phyloP scores from a whole-genome alignment of 192 early-diverging fungal genomes.

The Backusella liffmaniae region DNA sequence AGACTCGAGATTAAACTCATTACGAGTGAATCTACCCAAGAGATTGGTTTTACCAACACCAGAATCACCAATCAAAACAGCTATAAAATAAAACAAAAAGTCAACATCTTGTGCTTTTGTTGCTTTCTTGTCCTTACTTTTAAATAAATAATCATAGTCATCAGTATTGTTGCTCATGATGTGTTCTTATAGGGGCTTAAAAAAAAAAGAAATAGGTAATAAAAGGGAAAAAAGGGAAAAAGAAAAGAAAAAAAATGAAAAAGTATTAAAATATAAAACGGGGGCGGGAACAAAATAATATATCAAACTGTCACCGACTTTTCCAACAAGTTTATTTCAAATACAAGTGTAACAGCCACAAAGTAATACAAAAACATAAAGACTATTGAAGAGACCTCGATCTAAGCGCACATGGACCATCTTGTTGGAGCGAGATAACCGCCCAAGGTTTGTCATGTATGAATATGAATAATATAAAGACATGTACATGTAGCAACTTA shows the following conservation, averaged over 20 bases:
- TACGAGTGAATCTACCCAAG: constrained; percentile 93
- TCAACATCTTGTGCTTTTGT: neutral
- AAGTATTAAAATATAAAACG: too few relatives aligned
- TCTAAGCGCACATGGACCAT: too few relatives aligned
- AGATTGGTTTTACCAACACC: constrained; percentile 90
- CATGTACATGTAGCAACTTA: too few relatives aligned
- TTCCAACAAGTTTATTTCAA: neutral
- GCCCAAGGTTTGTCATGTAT: too few relatives aligned
- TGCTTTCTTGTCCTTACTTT: constrained; percentile 47
- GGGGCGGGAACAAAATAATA: too few relatives aligned
- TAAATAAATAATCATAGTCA: constrained; percentile 92
- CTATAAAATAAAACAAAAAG: constrained; percentile 16
- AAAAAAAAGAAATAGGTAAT: too few relatives aligned
- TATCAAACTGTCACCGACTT: neutral
- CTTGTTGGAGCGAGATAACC: too few relatives aligned
- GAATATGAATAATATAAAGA: too few relatives aligned
- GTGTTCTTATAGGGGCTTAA: too few relatives aligned
- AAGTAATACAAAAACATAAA: neutral
- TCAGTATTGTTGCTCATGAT: constrained; percentile 29
- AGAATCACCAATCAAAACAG: constrained; percentile 68
- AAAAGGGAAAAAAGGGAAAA: too few relatives aligned
- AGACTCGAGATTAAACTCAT: constrained; percentile 98
- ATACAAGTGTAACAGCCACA: neutral
- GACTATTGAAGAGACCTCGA: too few relatives aligned
- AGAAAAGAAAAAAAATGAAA: too few relatives aligned